phyloP scores from a whole-genome alignment of 495 filamentous ascomycete genomes.

The Parathielavia hyrcaniae region DNA sequence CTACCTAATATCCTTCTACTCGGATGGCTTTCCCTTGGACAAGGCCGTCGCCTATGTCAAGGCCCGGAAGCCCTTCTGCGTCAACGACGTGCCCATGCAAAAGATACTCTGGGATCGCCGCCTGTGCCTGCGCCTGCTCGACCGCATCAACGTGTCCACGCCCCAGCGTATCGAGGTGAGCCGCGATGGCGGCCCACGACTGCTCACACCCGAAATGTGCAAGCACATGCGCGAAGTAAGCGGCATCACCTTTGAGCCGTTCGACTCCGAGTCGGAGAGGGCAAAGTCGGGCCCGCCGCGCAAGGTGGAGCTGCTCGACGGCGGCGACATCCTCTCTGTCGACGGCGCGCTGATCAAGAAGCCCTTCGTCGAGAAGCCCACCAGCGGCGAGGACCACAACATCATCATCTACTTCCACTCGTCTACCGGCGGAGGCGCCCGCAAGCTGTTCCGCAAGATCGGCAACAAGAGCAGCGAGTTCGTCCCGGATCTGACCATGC shows the following conservation, averaged over 20 bases:
- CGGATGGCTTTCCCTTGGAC: conserved; percentile 91
- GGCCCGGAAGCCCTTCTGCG: conserved; percentile 87
- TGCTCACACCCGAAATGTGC: conserved; percentile 69
- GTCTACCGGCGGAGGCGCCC: conserved; percentile 75
- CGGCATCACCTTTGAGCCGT: conserved; percentile 69
- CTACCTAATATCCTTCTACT: conserved; percentile 96
- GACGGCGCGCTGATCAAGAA: conserved; percentile 78
- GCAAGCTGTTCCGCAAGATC: conserved; percentile 91
- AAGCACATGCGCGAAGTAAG: conserved; percentile 71
- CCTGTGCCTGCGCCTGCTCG: conserved; percentile 78
- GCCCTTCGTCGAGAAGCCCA: conserved; percentile 96
- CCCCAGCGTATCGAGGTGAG: conserved; percentile 89
- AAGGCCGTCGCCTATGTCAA: conserved; percentile 94
- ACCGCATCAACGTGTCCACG: conserved; percentile 80
- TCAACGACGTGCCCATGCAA: conserved; percentile 98
- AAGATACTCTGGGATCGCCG: conserved; percentile 95
- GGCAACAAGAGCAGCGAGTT: conserved; percentile 97
- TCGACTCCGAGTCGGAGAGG: conserved; percentile 52
- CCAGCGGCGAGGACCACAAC: conserved; percentile 98
- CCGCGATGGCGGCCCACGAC: conserved; percentile 80
- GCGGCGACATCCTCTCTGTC: conserved; percentile 79
- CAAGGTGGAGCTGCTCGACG: conserved; percentile 74
- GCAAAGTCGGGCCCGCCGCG: conserved; percentile 54
- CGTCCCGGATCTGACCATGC: conserved; percentile 65
- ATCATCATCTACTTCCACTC: conserved; percentile 95